Base-by-base conservation (phyloP, 192 early-diverging fungal genomes). In the Backusella morwellensis region DNA sequence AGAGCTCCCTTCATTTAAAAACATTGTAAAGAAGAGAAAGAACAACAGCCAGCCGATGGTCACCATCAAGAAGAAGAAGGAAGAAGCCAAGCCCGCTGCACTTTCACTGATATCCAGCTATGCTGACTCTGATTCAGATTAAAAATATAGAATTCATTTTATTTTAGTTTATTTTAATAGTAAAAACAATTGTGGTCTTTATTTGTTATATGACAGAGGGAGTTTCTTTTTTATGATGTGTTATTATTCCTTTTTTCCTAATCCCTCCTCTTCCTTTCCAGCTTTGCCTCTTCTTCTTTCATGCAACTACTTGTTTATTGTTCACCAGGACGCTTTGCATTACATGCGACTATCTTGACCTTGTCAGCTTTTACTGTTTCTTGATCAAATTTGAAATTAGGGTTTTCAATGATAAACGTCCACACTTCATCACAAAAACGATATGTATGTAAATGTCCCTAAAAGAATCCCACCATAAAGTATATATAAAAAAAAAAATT, bases 401-500 rank as follows among this genome's bases (percentile, higher is more conserved):
- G 91, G 50, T 91, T 88, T 38, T 93, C 91, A 68, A 97, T 90
- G 40, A 97, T 90, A 87, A 99, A 98, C 1, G 97, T 98, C 96
- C 96, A 99, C 29, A 99, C 97, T 74, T 99, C 98, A 78, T 99
- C 98, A 79, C 97, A 94, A 70, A 95, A 96, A 59, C 96, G 91
- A 82, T 98, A 99, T 29, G 92, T 95, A 75, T 93, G 88, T 73
- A 99, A 88, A 74, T 92, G 91, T n/a, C 94, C 95, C 90, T 93
- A 66, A 29, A 70, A 23, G 23, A 52, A 74, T 42, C 40, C 35
- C 12, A 40, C 4, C 44, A 35, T 36, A 54, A n/a, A 35, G 35
- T 3, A 19, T 23, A 21, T 50, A 68, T 29, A 32, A 56, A 29
- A 38, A 36, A 8, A 4, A 4, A 14, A 72, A 34, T 15, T 34